Base-by-base conservation (phyloP, 1,139 yeast genomes). In the Diutina mesorugosa region DNA sequence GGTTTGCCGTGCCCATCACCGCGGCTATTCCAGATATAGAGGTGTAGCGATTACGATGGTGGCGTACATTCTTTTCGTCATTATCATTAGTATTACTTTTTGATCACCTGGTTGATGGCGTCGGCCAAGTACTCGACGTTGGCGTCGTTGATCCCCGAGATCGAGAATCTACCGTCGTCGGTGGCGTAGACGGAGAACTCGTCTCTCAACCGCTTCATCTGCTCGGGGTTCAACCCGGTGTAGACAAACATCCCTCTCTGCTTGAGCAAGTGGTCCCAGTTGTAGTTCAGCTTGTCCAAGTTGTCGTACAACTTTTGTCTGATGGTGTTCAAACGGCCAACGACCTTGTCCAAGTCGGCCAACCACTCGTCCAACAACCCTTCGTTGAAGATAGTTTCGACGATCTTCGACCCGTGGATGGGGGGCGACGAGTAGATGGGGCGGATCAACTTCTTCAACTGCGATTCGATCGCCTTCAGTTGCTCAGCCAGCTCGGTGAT, bases 201-300 rank as follows among this genome's bases (percentile, higher is more conserved):
- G 57, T 80, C 78, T 65, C 87, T 83, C 67, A 93, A 78, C 62
- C 76, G 74, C 57, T 81, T 76, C 55, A 88, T 93, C 71, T 90
- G 96, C 51, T 78, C 80, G 52, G 83, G 74, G 41, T 74, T 70
- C 62, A 93, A 79, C 12, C 97, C 97, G 51, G 97, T 91, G 76
- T 80, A 93, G 58, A 91, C 89, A 72, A 93, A 93, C 98, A 93
- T 93, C 67, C 99, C 99, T 70, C 95, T 87, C 72, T 93, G 98
- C 67, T 84, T 78, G 61, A 85, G 77, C 68, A 93, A 79, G 69
- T 89, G 96, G 59, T 85, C 87, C 98, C 98, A 93, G 67, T 81
- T 79, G 67, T 84, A 84, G 61, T 75, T 73, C 60, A 74, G 62
- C 65, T 75, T 75, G 71, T 79, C 82, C 67, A 81, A 76, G 62